Base-by-base conservation (phyloP, 192 early-diverging fungal species). In the Rhizoclosmatium sp. region DNA sequence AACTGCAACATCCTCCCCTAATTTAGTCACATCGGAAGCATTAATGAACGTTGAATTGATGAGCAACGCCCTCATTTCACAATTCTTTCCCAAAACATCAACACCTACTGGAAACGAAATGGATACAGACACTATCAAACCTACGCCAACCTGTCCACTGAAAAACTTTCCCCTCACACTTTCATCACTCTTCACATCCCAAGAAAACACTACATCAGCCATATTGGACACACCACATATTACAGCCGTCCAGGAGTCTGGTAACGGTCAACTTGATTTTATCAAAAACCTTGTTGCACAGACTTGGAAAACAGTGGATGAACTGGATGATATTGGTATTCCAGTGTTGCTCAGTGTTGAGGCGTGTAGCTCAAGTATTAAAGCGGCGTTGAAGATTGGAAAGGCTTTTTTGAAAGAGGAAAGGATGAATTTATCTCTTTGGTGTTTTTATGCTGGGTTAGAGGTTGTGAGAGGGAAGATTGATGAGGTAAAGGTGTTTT, bases 401-500 rank as follows among this genome's bases (percentile, higher is more conserved):
- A 87, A 87, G 45, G 10, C 2, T 2, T 46, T 84, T n/a, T 59
- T 87, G 76, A 85, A 85, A 61, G 77, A 40, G 1, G 78, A 85
- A 49, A 64, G 81, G 16, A 79, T 77, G 81, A 85, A 87, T 76
- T 65, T 87, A 45, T 16, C 47, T 3, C 62, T 87, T 12, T 87
- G 86, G 86, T 69, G 72, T 31, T 58, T 72, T 9, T 87, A 85
- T 78, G 84, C 84, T 3, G 64, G 73, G 56, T 59, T 82, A 41
- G 84, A 84, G 54, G 47, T 65, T 14, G 47, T 16, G 59, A 12
- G 71, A 45, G 83, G 82, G 40, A 84, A 82, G 19, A 4, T 54
- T 3, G 79, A 69, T 51, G 83, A 85, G 68, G 82, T 86, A 16
- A 16, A 45, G 7, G 21, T 61, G 9, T 40, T 40, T 21, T 65